phyloP scores from a whole-genome alignment of 257 asterid genomes.

The Solanum rostratum region DNA sequence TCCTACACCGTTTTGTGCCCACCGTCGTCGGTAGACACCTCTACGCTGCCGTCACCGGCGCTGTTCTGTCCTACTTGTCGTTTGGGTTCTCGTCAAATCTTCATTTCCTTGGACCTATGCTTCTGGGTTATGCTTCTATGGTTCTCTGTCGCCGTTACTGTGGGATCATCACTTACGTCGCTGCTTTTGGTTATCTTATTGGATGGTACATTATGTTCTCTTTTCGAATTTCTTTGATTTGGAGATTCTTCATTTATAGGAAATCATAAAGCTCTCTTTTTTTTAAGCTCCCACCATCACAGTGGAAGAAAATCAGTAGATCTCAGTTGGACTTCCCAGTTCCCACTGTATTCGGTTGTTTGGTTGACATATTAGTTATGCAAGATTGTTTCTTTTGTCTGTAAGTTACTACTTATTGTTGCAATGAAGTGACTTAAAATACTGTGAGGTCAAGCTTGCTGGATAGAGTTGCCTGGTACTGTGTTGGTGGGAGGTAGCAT shows the following conservation, averaged over 20 bases:
- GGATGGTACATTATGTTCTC: constrained; percentile 53
- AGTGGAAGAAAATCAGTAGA: background rate
- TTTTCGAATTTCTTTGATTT: background rate
- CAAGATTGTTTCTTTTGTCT: background rate
- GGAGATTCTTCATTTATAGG: background rate
- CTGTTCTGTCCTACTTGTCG: constrained; percentile 55
- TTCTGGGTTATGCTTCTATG: constrained; percentile 82
- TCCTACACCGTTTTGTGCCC: constrained; percentile 76
- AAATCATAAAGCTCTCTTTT: background rate
- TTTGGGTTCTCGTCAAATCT: constrained; percentile 91
- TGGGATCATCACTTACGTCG: constrained; percentile 61
- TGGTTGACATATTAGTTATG: background rate
- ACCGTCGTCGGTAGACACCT: constrained; percentile 64
- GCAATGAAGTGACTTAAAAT: too few relatives aligned
- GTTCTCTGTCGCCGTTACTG: constrained; percentile 45
- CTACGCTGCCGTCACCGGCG: constrained; percentile 78
- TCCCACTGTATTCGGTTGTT: background rate
- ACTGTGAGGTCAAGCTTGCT: too few relatives aligned
- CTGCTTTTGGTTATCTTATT: constrained; percentile 87
- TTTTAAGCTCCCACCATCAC: background rate
- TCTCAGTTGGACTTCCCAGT: background rate
- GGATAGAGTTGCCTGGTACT: background rate
- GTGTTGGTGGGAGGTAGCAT: background rate
- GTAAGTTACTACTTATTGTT: background rate
- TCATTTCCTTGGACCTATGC: constrained; percentile 84